Evolutionary conservation across 495 filamentous ascomycete species (phyloP), one percentile per base, ranked within the genome.

Genomic region (Hyaloscypha bicolor): DNA sequence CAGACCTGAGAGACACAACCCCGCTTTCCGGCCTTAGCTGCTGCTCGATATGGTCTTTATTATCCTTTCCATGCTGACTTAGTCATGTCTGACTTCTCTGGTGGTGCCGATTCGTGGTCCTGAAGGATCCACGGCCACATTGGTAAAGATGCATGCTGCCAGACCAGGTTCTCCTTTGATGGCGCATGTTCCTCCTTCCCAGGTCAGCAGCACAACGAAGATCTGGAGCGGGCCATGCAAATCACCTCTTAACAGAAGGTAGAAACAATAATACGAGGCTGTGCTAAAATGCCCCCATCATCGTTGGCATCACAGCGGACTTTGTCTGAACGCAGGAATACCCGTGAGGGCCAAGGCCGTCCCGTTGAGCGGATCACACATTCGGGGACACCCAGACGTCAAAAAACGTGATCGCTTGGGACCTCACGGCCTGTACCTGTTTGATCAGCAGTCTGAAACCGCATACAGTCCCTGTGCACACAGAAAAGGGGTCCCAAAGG

Each of bases 371-470:
- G 30, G 35, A 65, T 12, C 19, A 25, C 3, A 55, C 21, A 25
- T 11, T 37, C 12, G n/a, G 39, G 9, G 57, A 25, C 64, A 55
- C 55, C 42, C 55, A 42, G 37, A 55, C 62, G 19, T 32, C n/a
- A 58, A 32, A 55, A 60, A 61, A 63, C 56, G 62, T 64, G 67
- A 68, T 68, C 64, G 25, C 52, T 64, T 16, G 37, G 30, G 30
- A 33, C 45, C 25, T 48, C 8, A 51, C 52, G 51, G 60, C 52
- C 35, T 22, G 67, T 69, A 65, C 67, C 67, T 69, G 67, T 69
- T 69, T 69, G 67, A 69, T 69, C 62, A 42, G n/a, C 67, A 48
- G 19, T 48, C 63, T 69, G 67, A 69, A 69, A 69, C 66, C 33
- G 14, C 52, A 60, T 8, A 4, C 19, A 35, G 31, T 60, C 32